A percentile compares a stretch with the other conserved stretches of the same genome.
Conservation (phyloP, 345 rosid genomes). For the Diplotaxis tenuifolia region DNA sequence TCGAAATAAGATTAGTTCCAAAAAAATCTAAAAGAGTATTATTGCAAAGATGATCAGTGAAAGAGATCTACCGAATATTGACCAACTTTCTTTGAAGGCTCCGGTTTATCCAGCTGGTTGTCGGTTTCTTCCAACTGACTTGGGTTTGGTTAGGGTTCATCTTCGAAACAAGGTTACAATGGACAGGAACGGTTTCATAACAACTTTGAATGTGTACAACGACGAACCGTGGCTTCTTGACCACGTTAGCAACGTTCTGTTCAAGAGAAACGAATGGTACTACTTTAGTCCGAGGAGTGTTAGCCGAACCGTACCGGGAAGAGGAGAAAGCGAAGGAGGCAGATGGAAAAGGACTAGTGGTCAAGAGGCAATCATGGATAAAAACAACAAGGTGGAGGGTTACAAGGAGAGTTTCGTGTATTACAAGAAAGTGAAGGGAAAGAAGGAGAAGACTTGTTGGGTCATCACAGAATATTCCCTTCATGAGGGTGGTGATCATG, state of each 20-base stretch:
- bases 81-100: background rate
- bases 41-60: background rate
- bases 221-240: slow-evolving; percentile 14
- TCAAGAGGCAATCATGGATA: background rate
- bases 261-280: background rate
- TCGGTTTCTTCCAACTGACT: background rate
- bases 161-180: background rate
- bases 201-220: background rate
- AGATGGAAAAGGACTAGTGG: background rate
- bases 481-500: background rate
- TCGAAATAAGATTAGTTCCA: too few relatives aligned
- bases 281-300: background rate
- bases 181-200: background rate
- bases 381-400: background rate
- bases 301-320: background rate
- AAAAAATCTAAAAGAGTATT: too few relatives aligned
- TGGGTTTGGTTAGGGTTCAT: background rate
- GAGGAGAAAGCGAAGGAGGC: slow-evolving; percentile 5
- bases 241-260: background rate
- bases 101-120: background rate
- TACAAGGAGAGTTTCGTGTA: background rate
- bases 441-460: background rate
- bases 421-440: background rate
- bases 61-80: too few relatives aligned
- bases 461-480: background rate